phyloP scores from a whole-genome alignment of 352 stramenopile species.

The Phytophthora colocasiae region DNA sequence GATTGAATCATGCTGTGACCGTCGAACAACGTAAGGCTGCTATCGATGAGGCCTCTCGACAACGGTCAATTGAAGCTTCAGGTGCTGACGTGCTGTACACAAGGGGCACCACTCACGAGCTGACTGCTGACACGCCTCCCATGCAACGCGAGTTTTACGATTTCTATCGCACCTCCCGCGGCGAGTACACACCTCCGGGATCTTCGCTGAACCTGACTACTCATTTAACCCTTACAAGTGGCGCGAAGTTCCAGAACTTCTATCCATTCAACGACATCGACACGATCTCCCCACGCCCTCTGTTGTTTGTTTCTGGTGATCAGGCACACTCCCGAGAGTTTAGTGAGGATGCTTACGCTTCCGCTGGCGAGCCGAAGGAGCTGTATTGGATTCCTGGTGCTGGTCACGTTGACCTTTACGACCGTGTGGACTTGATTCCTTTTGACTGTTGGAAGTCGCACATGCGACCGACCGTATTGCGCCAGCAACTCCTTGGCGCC shows the following conservation, averaged over 20 bases:
- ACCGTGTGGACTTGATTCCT: slow-evolving; percentile 20
- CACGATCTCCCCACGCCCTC: slow-evolving; percentile 20
- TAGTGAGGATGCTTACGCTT: slow-evolving; percentile 19
- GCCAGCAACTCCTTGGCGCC: no score
- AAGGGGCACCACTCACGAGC: slow-evolving; percentile 9
- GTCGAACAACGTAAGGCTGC: slow-evolving; percentile 9
- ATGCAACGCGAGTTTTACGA: slow-evolving; percentile 26
- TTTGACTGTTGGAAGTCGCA: no score
- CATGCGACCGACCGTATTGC: no score
- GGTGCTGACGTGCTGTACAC: slow-evolving; percentile 11
- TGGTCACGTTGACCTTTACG: slow-evolving; percentile 20
- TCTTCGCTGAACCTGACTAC: slow-evolving; percentile 12
- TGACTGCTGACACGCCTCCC: slow-evolving; percentile 2
- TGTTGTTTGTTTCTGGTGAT: slow-evolving; percentile 19
- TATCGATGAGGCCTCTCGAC: neutral
- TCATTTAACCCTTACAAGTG: slow-evolving; percentile 6
- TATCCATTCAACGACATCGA: slow-evolving; percentile 32
- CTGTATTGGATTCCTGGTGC: slow-evolving; percentile 20
- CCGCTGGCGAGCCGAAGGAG: slow-evolving; percentile 23
- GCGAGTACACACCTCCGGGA: slow-evolving; percentile 13
- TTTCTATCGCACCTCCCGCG: slow-evolving; percentile 22
- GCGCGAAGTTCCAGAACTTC: slow-evolving; percentile 22
- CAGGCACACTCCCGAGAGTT: slow-evolving; percentile 19
- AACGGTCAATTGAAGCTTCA: slow-evolving; percentile 10
- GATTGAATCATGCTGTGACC: slow-evolving; percentile 5